Evolutionary conservation across 495 filamentous ascomycete species (phyloP).

Genomic region (Staphylotrichum tortipilum): DNA sequence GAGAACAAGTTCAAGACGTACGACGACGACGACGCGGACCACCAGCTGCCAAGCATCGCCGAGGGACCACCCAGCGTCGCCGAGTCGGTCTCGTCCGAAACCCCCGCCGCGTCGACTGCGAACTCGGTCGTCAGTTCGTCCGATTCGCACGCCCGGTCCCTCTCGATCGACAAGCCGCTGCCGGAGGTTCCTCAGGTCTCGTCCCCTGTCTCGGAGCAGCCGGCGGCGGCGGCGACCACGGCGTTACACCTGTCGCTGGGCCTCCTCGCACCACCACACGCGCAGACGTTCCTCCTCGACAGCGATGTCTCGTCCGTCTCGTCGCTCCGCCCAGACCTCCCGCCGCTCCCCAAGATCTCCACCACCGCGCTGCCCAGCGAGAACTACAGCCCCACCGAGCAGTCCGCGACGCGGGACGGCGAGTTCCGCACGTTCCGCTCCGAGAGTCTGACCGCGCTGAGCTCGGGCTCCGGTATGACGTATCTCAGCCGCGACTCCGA

Average conservation of each 20-base stretch:
- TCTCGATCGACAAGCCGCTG: conserved; percentile 36
- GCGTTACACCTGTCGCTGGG: too few relatives aligned
- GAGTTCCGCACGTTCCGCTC: conserved; percentile 43
- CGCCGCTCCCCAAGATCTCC: conserved; percentile 40
- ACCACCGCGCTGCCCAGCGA: conserved; percentile 35
- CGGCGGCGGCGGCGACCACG: conserved; percentile 22
- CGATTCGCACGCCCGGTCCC: conserved; percentile 21
- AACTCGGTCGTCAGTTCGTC: conserved; percentile 20
- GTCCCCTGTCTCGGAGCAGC: conserved; percentile 17
- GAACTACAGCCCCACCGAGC: conserved; percentile 40
- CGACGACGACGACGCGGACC: too few relatives aligned
- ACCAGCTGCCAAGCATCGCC: conserved; percentile 32
- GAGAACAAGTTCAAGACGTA: conserved; percentile 14
- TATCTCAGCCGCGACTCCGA: conserved; percentile 77
- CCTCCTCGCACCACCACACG: conserved; percentile 33
- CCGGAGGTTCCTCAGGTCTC: conserved; percentile 32
- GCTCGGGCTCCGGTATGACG: conserved; percentile 56
- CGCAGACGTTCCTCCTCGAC: conserved; percentile 28
- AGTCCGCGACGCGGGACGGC: conserved; percentile 32
- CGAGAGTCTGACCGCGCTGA: conserved; percentile 44
- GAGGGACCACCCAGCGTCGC: conserved; percentile 32
- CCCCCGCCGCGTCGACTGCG: conserved; percentile 21
- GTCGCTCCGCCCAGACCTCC: conserved; percentile 34
- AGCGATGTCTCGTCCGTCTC: conserved; percentile 33
- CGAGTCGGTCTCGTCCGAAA: conserved; percentile 28